Evolutionary conservation across 208 protist species (phyloP), one percentile per base, ranked within the genome.

Genomic region (Polymyxa betae): DNA sequence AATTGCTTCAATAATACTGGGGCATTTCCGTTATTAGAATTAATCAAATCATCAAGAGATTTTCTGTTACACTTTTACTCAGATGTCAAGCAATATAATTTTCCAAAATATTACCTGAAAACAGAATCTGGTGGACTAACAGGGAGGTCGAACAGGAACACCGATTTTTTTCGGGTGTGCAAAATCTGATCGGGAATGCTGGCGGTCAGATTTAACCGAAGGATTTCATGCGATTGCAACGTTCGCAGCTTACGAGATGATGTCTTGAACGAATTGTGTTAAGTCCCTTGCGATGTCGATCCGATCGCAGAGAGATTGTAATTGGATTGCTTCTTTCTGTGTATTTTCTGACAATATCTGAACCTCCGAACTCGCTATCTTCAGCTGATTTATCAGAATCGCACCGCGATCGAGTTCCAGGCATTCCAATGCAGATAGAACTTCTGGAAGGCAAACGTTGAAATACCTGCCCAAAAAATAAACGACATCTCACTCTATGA

Each of bases 221-320:
- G 29, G 54, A 32, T 66, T 66, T 29, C 54, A 66, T 16, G 16
- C 54, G 54, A 32, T 66, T 32, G 54, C 29, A 29, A 66, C 16
- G 54, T 66, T 32, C 54, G 29, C 29, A 66, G 54, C 54, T 16
- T 16, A 66, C 20, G 20, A 66, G 54, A 16, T 66, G 20, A 16
- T 29, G 16, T 32, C 54, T 66, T 66, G 54, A 66, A 32, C 54
- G 29, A 66, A 16, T 16, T 29, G 54, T 66, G n/a, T n/a, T n/a
- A 82, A 12, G n/a, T 82, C 72, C n/a, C 35, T 82, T 5, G n/a
- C 40, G 35, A 82, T 82, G 72, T 82, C 72, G 40, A 82, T 82
- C 10, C 12, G 5, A n/a, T 35, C n/a, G 72, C 72, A 82, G 16
- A 82, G 72, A 5, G 35, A 35, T 16, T 82, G 5, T 5, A 82